These are phyloP conservation scores for Xerocomus cyaneibrunnescens DNA, from an alignment of 1,284 basidiomycete genomes.

Conservation along the genomic window DNA sequence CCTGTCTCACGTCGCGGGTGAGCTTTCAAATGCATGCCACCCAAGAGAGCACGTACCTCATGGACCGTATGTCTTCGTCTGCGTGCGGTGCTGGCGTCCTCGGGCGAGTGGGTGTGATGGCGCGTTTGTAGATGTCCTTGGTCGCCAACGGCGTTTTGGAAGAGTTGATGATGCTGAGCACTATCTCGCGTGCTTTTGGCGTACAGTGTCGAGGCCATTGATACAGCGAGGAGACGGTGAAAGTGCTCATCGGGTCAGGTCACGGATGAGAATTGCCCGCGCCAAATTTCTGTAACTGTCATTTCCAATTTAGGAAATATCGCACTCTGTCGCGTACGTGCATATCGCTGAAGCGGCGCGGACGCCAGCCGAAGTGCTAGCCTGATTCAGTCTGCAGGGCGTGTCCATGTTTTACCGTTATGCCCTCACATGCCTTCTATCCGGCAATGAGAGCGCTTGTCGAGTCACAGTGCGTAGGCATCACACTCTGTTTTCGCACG, in stretches of 20 bases:
- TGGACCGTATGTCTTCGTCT: conserved; percentile 50
- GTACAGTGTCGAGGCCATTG: conserved; percentile 31
- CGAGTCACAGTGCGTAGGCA: too few relatives aligned
- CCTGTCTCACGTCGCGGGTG: conserved; percentile 34
- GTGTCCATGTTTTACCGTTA: too few relatives aligned
- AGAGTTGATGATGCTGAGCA: conserved; percentile 22
- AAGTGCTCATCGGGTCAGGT: conserved; percentile 13
- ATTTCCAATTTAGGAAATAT: too few relatives aligned
- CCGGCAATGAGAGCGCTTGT: too few relatives aligned
- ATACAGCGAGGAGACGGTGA: conserved; percentile 24
- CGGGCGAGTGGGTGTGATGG: conserved; percentile 7
- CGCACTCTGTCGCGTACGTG: too few relatives aligned
- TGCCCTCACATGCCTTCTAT: too few relatives aligned
- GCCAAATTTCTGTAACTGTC: too few relatives aligned
- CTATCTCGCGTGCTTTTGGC: conserved; percentile 22
- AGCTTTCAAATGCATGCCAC: too few relatives aligned
- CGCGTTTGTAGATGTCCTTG: conserved; percentile 31
- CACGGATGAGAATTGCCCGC: background rate
- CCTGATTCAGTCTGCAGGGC: too few relatives aligned
- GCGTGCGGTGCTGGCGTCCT: conserved; percentile 37
- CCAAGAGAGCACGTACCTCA: conserved; percentile 41
- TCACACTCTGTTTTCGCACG: too few relatives aligned
- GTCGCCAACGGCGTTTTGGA: conserved; percentile 28
- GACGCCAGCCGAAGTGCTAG: too few relatives aligned
- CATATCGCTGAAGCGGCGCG: too few relatives aligned